Percentiles rank a stretch among this genome's conserved stretches.
Conservation (phyloP, 1,139 yeast genomes). For the Nadsonia starkeyi-henricii region DNA sequence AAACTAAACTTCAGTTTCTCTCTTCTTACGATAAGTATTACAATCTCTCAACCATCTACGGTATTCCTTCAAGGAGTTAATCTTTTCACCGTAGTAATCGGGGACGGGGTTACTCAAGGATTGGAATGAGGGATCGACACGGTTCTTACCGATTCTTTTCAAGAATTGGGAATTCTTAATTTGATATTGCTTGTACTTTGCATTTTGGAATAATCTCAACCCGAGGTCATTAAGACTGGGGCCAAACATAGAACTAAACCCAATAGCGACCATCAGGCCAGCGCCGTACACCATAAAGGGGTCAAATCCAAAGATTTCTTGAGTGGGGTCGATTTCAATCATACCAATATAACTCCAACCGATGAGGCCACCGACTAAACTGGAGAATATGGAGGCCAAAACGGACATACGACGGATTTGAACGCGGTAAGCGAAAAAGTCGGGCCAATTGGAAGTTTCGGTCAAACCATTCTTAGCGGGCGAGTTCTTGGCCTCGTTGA, state of each 20-base stretch:
- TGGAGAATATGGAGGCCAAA: slow-evolving; percentile 53
- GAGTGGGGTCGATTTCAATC: slow-evolving; percentile 60
- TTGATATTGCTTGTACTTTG: slow-evolving; percentile 28
- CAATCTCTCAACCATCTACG: slow-evolving; percentile 95
- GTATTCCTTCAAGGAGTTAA: slow-evolving; percentile 72
- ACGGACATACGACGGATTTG: slow-evolving; percentile 59
- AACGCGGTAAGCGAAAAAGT: slow-evolving; percentile 63
- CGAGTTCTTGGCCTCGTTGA: neutral
- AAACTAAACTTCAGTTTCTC: neutral
- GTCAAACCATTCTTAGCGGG: too few species aligned
- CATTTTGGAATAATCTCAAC: slow-evolving; percentile 13
- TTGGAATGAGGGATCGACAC: slow-evolving; percentile 92
- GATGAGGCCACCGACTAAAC: slow-evolving; percentile 48
- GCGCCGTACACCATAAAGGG: slow-evolving; percentile 49
- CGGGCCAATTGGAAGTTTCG: slow-evolving; percentile 46
- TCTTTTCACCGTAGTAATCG: slow-evolving; percentile 93
- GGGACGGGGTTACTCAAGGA: slow-evolving; percentile 92
- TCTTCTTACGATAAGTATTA: slow-evolving; percentile 42
- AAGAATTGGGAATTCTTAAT: slow-evolving; percentile 61
- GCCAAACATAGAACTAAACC: slow-evolving; percentile 69
- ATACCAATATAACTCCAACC: slow-evolving; percentile 73
- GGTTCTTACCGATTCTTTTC: slow-evolving; percentile 54
- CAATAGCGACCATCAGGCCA: slow-evolving; percentile 56
- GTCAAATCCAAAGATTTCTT: slow-evolving; percentile 70
- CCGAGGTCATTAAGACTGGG: slow-evolving; percentile 63